Evolutionary conservation across 345 rosid genomes (phyloP).

Genomic region (Punica granatum): DNA sequence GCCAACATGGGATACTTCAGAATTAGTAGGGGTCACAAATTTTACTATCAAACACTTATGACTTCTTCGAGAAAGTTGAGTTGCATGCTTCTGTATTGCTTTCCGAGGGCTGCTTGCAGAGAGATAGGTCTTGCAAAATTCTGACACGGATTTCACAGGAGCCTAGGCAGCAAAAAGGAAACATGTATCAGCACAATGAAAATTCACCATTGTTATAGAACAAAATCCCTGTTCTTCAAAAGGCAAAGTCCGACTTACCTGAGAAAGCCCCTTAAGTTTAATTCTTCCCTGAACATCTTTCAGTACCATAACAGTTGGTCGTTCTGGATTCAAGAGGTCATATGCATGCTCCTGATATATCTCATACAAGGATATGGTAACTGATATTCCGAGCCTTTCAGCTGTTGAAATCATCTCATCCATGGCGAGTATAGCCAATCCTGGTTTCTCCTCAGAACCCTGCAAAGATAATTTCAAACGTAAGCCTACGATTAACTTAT

Average conservation of each 20-base stretch:
- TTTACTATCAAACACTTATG: constrained; percentile 57
- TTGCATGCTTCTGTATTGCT: constrained; percentile 20
- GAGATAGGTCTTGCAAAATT: constrained; percentile 41
- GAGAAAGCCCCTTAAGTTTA: constrained; percentile 71
- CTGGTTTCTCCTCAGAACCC: constrained; percentile 52
- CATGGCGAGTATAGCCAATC: constrained; percentile 39
- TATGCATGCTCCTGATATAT: constrained; percentile 39
- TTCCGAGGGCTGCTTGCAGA: constrained; percentile 20
- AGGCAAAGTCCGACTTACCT: constrained; percentile 30
- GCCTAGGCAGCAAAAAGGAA: constrained; percentile 27
- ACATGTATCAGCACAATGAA: constrained; percentile 2
- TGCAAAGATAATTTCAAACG: constrained; percentile 12
- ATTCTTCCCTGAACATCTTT: constrained; percentile 50
- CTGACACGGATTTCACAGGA: constrained; percentile 41
- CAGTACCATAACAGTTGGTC: constrained; percentile 28
- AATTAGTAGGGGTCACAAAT: constrained; percentile 16
- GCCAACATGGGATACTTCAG: constrained; percentile 21
- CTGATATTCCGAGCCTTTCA: constrained; percentile 23
- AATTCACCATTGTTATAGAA: background rate
- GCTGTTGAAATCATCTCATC: constrained; percentile 38
- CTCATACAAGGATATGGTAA: constrained; percentile 45
- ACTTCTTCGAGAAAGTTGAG: constrained; percentile 28
- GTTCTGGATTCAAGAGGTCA: constrained; percentile 45
- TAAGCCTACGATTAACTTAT: background rate
- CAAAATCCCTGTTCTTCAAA: background rate